Conservation (phyloP, 441 rosid genomes). For the Capsella rubella region DNA sequence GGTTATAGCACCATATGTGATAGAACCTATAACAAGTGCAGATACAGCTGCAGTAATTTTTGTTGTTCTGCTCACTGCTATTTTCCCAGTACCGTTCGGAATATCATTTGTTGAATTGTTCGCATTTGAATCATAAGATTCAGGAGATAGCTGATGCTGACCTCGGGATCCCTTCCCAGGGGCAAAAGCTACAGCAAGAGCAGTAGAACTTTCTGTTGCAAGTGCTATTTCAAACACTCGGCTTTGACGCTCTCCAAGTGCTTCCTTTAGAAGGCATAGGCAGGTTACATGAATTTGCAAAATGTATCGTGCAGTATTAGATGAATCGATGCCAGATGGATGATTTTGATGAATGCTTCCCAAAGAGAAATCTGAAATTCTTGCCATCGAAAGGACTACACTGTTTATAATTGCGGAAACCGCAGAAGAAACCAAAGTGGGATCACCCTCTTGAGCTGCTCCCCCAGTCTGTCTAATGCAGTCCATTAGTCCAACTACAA, state of each 20-base stretch:
- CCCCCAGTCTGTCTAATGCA: constrained; percentile 94
- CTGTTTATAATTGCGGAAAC: constrained; percentile 87
- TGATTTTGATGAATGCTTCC: constrained; percentile 61
- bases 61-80: constrained; percentile 60
- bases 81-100: constrained; percentile 57
- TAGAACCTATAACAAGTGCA: constrained; percentile 85
- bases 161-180: constrained; percentile 87
- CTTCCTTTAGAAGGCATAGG: constrained; percentile 89
- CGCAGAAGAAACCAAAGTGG: constrained; percentile 92
- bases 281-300: constrained; percentile 84
- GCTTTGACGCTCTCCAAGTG: constrained; percentile 98
- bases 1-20: constrained; percentile 89
- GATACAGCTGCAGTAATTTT: constrained; percentile 87
- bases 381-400: constrained; percentile 70
- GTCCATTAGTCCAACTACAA: constrained; percentile 77
- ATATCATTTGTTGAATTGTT: constrained; percentile 46
- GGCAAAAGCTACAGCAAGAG: constrained; percentile 69
- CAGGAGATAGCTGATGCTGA: constrained; percentile 85
- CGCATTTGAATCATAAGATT: constrained; percentile 65
- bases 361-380: constrained; percentile 71
- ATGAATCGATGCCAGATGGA: constrained; percentile 54
- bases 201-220: constrained; percentile 89
- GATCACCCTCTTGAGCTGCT: constrained; percentile 99
- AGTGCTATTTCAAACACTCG: constrained; percentile 97
- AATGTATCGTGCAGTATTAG: constrained; percentile 68